Evolutionary conservation across 495 filamentous ascomycete genomes (phyloP), one percentile per base, ranked within the genome.

Genomic region (Penicillium chermesinum): DNA sequence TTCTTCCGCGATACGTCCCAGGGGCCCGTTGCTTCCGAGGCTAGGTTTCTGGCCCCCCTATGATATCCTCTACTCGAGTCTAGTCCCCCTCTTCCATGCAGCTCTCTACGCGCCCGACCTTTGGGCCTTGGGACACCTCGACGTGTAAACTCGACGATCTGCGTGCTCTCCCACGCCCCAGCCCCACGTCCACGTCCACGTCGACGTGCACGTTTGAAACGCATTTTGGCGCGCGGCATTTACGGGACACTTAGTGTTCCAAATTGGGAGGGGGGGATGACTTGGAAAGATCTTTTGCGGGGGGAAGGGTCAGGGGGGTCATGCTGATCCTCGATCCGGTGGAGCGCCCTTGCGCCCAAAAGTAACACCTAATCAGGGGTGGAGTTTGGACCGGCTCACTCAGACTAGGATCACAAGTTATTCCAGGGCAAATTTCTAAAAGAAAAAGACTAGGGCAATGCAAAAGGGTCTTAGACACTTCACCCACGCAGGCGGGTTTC

Each of bases 401-500:
- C 14, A 2, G 15, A 37, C 2, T 13, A 10, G 30, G 1, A 43
- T n/a, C 41, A 22, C 15, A 43, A 33, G 22, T 43, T 13, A n/a
- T n/a, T n/a, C n/a, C 18, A 10, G 19, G n/a, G n/a, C 17, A 20
- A 19, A 16, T 16, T 20, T 18, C 9, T 47, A 32, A 15, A 42
- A 16, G 14, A 20, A 20, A 7, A 6, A 15, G 30, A 17, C 21
- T 17, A 12, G 27, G 27, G 35, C 42, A 41, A 17, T 18, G 36
- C 44, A 14, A n/a, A 13, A 14, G 15, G 38, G 25, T 40, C 43
- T 62, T 38, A 37, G 55, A 56, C 53, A 62, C n/a, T n/a, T n/a
- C n/a, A n/a, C 44, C 44, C 50, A 59, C 56, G 53, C 52, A 58
- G 56, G 15, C 41, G 52, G 48, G 19, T 21, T 27, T 48, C 32